Conservation (phyloP, 1,139 yeast genomes). For the Meyerozyma athensensis region DNA sequence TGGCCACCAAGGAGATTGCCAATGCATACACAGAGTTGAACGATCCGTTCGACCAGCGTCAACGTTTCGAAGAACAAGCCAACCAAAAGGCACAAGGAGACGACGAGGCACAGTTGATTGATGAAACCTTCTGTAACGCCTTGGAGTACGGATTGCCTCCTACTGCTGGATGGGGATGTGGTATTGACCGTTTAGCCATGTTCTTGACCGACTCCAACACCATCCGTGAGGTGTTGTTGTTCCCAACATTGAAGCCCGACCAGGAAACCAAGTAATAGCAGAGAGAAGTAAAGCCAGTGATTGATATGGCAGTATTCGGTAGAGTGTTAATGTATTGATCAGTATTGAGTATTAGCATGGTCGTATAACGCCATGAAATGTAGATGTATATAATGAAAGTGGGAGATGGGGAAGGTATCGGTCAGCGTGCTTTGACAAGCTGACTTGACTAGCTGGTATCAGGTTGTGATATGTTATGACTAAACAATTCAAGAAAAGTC, state of each 20-base stretch:
- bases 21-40: slow-evolving; percentile 98
- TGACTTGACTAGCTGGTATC: too few relatives aligned
- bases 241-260: slow-evolving; percentile 98
- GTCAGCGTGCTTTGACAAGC: too few relatives aligned
- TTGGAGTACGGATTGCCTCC: slow-evolving; percentile 98
- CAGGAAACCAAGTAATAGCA: background rate
- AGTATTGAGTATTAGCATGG: too few relatives aligned
- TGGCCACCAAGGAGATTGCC: slow-evolving; percentile 96
- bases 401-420: too few relatives aligned
- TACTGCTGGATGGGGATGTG: slow-evolving; percentile 99
- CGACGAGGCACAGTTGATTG: slow-evolving; percentile 95
- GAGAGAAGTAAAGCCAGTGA: too few relatives aligned
- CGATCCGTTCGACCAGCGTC: slow-evolving; percentile 97
- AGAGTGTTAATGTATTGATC: too few relatives aligned
- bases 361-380: too few relatives aligned
- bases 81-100: slow-evolving; percentile 98
- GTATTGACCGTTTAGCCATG: slow-evolving; percentile 98
- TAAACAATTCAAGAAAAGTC: too few relatives aligned
- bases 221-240: slow-evolving; percentile 93
- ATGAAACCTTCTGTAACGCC: slow-evolving; percentile 96
- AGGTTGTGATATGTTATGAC: too few relatives aligned
- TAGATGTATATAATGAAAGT: too few relatives aligned
- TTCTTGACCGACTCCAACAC: slow-evolving; percentile 95
- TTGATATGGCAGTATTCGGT: too few relatives aligned
- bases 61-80: slow-evolving; percentile 97